These are phyloP conservation scores for Syzygium oleosum DNA, from an alignment of 345 rosid species.

Conservation along the genomic window DNA sequence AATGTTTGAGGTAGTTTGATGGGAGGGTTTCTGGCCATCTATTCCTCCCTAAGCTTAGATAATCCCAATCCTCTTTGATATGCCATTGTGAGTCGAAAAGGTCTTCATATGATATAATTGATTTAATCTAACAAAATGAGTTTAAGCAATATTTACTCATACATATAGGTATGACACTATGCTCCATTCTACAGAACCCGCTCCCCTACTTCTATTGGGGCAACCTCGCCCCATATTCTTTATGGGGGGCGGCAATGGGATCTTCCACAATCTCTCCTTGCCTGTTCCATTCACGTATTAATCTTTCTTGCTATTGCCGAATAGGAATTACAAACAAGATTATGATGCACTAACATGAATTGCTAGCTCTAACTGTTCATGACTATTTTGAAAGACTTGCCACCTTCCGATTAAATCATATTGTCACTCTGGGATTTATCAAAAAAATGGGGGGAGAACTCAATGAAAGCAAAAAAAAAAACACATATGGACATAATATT, in stretches of 20 bases:
- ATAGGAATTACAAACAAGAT: not conserved
- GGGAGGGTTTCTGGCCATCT: not conserved
- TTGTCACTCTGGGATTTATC: not conserved
- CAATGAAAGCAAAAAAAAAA: not conserved
- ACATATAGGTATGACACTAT: not conserved
- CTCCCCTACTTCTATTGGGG: not conserved
- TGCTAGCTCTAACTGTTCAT: not conserved
- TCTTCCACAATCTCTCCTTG: no score
- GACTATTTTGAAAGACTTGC: not conserved
- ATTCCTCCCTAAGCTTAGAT: not conserved
- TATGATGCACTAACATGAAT: not conserved
- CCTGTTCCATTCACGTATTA: no score
- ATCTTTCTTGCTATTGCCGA: not conserved
- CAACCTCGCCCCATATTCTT: not conserved
- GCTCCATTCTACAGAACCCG: not conserved
- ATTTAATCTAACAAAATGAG: not conserved
- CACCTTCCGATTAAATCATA: not conserved
- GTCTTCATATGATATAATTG: not conserved
- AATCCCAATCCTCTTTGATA: not conserved
- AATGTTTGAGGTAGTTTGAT: not conserved
- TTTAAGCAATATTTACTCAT: not conserved
- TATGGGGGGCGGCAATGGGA: no score
- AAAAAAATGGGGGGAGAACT: not conserved
- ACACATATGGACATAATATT: not conserved
- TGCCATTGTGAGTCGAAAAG: not conserved